A percentile compares a stretch with the other conserved stretches of the same genome.
phyloP scores from a whole-genome alignment of 192 early-diverging fungal genomes.

The Dimargaris cristalligena region DNA sequence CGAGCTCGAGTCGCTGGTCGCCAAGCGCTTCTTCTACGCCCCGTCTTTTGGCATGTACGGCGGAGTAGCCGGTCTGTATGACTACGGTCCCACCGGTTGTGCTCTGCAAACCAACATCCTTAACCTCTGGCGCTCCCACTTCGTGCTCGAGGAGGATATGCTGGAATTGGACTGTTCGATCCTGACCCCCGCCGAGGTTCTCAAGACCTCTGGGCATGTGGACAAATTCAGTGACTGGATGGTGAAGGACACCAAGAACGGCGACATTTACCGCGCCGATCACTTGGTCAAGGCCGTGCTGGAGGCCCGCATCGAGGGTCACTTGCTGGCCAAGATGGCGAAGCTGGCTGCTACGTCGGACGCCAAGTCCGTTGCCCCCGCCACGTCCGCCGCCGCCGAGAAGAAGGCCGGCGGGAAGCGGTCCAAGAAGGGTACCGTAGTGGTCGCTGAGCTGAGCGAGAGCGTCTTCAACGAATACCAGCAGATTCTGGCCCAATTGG shows the following conservation, averaged over 20 bases:
- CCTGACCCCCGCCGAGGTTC: conserved; percentile 87
- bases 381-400: conserved; percentile 12
- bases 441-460: conserved; percentile 39
- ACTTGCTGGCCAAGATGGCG: conserved; percentile 44
- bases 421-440: conserved; percentile 45
- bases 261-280: conserved; percentile 93
- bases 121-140: conserved; percentile 83
- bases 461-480: conserved; percentile 52
- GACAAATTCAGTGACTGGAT: conserved; percentile 98
- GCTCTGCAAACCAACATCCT: conserved; percentile 86
- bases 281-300: conserved; percentile 92
- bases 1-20: conserved; percentile 53
- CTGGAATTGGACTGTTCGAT: conserved; percentile 96
- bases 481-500: conserved; percentile 82
- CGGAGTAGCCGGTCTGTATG: conserved; percentile 92
- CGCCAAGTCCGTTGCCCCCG: conserved; percentile 13
- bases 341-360: conserved; percentile 13
- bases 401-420: conserved; percentile 54
- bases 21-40: conserved; percentile 91
- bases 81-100: conserved; percentile 90
- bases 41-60: conserved; percentile 93
- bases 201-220: conserved; percentile 98
- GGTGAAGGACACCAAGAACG: conserved; percentile 81
- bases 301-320: conserved; percentile 75
- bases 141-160: conserved; percentile 99